Evolutionary conservation across 1,139 yeast species (phyloP).

Genomic region (Kluyveromyces marxianus): DNA sequence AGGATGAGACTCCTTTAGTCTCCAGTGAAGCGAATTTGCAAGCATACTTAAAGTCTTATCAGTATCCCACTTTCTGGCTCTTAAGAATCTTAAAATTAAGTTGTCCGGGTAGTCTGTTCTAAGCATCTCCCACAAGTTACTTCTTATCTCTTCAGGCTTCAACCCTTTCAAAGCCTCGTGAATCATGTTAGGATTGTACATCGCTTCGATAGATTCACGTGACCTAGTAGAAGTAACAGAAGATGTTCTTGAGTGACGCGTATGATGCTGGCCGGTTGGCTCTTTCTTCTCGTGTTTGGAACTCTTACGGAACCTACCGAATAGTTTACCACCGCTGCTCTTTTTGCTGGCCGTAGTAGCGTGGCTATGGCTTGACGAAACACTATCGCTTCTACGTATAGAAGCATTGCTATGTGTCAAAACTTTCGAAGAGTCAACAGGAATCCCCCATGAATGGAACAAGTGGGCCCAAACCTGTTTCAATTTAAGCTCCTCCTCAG

Average conservation of each 20-base stretch:
- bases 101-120: constrained; percentile 70
- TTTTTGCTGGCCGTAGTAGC: constrained; percentile 14
- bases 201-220: constrained; percentile 23
- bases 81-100: constrained; percentile 52
- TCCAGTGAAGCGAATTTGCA: constrained; percentile 62
- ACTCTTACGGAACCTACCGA: constrained; percentile 7
- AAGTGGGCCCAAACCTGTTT: constrained; percentile 73
- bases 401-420: constrained; percentile 17
- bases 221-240: constrained; percentile 23
- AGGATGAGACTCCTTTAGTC: constrained; percentile 47
- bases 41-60: constrained; percentile 60
- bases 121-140: constrained; percentile 47
- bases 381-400: constrained; percentile 14
- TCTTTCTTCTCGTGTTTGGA: constrained; percentile 8
- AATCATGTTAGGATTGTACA: constrained; percentile 24
- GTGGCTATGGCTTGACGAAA: constrained; percentile 11
- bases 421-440: constrained; percentile 35
- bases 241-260: constrained; percentile 8
- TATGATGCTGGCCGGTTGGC: constrained; percentile 5
- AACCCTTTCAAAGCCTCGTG: constrained; percentile 35
- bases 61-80: constrained; percentile 71
- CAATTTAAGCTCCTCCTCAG: constrained; percentile 56
- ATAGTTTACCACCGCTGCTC: constrained; percentile 20
- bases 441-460: constrained; percentile 54
- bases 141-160: constrained; percentile 39